Evolutionary conservation across 2,329 filamentous ascomycete genomes (phyloP), one percentile per base, ranked within the genome.

Genomic region (Colletotrichum coccodes): DNA sequence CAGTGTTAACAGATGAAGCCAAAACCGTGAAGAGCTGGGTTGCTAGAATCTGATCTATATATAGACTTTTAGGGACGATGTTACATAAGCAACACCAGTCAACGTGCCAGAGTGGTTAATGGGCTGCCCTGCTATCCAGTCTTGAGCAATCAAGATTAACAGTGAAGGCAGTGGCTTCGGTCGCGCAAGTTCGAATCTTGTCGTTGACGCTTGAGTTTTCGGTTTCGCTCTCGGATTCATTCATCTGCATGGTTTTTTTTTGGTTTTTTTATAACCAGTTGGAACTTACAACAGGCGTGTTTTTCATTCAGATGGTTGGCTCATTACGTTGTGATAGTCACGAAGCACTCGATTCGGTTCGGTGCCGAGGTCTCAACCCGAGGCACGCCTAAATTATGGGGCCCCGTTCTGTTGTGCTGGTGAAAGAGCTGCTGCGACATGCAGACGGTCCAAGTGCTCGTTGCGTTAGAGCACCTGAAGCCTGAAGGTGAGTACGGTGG

Each of bases 61-160:
- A 3, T n/a, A 47, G 32, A 63, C 61, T 60, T 34, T 52, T 23
- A 12, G 42, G 7, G 0, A 0, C 0, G 0, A 0, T 14, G 36
- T 65, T 68, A 68, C 61, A 68, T 66, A 68, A 65, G 42, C 54
- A 56, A 5, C 1, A 30, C 2, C 16, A 60, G 66, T 65, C 66
- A 68, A 68, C 66, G 66, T 68, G 66, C 66, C 66, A 68, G 66
- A 68, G 66, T 68, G 66, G 66, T 68, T 66, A 68, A 68, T 68
- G 66, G 66, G 66, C 61, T 65, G 66, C 66, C 66, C 66, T 68
- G 66, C 66, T 68, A 68, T 36, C 1, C 3, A 4, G 30, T 52
- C 49, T 52, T 4, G 49, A 52, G n/a, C 1, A 4, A 36, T 52
- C 30, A 8, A 14, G 49, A 34, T 18, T 0, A 3, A 2, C 18